Evolutionary conservation across 1,139 yeast genomes (phyloP).

Genomic region (Nakaseomyces bracarensis): DNA sequence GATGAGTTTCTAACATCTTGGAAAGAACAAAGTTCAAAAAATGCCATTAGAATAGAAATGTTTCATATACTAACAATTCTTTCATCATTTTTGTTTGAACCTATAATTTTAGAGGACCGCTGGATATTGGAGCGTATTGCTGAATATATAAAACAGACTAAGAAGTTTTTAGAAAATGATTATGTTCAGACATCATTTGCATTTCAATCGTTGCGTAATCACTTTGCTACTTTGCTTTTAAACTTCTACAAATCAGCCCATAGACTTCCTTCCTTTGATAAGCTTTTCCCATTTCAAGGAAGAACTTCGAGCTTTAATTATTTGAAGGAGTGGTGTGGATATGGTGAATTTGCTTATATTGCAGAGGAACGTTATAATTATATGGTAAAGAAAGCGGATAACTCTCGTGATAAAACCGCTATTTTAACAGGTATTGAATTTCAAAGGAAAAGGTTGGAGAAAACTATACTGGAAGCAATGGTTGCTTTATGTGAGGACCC

Average conservation of each 20-base stretch:
- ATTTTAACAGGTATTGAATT: slow-evolving; percentile 67
- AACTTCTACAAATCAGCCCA: slow-evolving; percentile 52
- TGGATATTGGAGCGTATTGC: slow-evolving; percentile 62
- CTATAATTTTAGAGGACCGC: slow-evolving; percentile 51
- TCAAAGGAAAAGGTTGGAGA: slow-evolving; percentile 64
- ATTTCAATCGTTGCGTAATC: slow-evolving; percentile 69
- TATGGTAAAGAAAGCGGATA: slow-evolving; percentile 46
- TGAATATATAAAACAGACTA: slow-evolving; percentile 55
- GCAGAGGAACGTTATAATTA: slow-evolving; percentile 59
- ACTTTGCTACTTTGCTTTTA: slow-evolving; percentile 71
- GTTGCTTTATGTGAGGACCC: slow-evolving; percentile 67
- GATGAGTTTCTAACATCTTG: slow-evolving; percentile 56
- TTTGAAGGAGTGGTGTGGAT: slow-evolving; percentile 91
- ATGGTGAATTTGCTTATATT: slow-evolving; percentile 55
- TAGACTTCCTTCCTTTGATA: slow-evolving; percentile 31
- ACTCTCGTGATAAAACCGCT: slow-evolving; percentile 37
- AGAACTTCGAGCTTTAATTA: slow-evolving; percentile 74
- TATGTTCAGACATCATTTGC: slow-evolving; percentile 59
- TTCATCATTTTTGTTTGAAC: slow-evolving; percentile 50
- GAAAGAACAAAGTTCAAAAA: slow-evolving; percentile 37
- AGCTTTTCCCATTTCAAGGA: slow-evolving; percentile 77
- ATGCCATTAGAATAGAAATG: slow-evolving; percentile 60
- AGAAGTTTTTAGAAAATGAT: slow-evolving; percentile 51
- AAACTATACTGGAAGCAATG: slow-evolving; percentile 75
- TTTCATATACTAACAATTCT: slow-evolving; percentile 72